These are phyloP conservation scores for Candida dendrica DNA, from an alignment of 805 yeast species.

Conservation along the genomic window DNA sequence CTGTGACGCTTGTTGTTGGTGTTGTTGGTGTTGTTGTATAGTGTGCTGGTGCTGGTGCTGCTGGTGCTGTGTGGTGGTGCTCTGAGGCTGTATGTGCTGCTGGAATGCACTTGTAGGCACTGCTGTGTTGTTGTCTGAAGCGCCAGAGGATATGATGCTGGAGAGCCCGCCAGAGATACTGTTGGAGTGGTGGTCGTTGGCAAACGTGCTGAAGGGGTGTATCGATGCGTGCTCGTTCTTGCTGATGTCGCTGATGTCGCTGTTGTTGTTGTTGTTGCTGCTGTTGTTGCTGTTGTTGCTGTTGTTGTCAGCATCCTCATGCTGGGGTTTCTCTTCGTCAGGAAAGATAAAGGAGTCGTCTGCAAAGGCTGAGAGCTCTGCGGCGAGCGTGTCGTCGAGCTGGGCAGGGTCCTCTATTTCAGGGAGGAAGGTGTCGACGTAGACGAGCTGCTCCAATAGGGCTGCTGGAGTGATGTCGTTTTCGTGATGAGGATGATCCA, in stretches of 20 bases:
- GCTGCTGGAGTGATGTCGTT: slow-evolving; percentile 30
- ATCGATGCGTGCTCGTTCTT: neutral
- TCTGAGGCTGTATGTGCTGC: neutral
- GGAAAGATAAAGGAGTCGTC: slow-evolving; percentile 77
- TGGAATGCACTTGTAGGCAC: neutral
- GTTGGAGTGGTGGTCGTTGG: neutral
- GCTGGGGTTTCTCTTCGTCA: slow-evolving; percentile 66
- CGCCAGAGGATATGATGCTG: neutral
- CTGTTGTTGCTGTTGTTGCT: slow-evolving; percentile 9
- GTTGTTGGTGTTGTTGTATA: neutral
- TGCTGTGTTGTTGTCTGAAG: too few species aligned
- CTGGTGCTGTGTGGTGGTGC: slow-evolving; percentile 1
- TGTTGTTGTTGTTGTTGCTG: slow-evolving; percentile 3
- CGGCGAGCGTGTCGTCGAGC: slow-evolving; percentile 46
- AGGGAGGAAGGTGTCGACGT: slow-evolving; percentile 70
- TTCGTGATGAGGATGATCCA: slow-evolving; percentile 2
- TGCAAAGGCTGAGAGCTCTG: slow-evolving; percentile 75
- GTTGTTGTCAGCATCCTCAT: slow-evolving; percentile 7
- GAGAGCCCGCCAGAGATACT: neutral
- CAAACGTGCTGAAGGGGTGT: neutral
- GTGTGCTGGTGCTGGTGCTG: slow-evolving; percentile 1
- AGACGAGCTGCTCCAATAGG: slow-evolving; percentile 68
- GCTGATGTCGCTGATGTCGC: neutral
- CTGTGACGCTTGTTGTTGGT: slow-evolving; percentile 6
- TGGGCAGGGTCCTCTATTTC: slow-evolving; percentile 34